These are phyloP conservation scores for Schwanniomyces vanrijiae DNA, from an alignment of 805 yeast species.

Conservation along the genomic window DNA sequence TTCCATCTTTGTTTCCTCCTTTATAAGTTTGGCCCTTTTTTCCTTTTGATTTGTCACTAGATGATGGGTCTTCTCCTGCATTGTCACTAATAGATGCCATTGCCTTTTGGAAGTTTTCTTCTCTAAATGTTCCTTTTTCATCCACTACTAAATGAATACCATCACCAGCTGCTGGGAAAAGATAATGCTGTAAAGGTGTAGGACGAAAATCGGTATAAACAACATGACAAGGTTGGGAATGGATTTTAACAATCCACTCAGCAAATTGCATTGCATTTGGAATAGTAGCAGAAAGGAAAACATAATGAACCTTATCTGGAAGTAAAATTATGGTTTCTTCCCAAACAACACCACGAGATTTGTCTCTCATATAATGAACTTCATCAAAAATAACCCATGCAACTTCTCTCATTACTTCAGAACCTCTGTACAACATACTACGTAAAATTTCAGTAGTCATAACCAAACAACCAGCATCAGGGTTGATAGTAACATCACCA, in stretches of 20 bases:
- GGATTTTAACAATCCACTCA: conserved; percentile 96
- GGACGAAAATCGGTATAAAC: conserved; percentile 99
- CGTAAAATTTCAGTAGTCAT: conserved; percentile 99
- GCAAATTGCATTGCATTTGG: conserved; percentile 99
- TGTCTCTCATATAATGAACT: conserved; percentile 97
- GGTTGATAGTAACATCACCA: conserved; percentile 98
- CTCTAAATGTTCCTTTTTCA: conserved; percentile 93
- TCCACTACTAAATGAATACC: conserved; percentile 98
- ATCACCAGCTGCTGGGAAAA: conserved; percentile 98
- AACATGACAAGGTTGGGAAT: conserved; percentile 95
- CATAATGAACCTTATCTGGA: conserved; percentile 95
- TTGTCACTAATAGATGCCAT: conserved; percentile 89
- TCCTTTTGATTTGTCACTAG: conserved; percentile 58
- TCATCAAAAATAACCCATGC: conserved; percentile 99
- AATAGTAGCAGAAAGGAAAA: conserved; percentile 91
- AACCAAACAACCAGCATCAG: conserved; percentile 96
- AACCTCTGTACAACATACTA: conserved; percentile 95
- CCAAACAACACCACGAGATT: conserved; percentile 99
- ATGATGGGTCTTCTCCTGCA: conserved; percentile 79
- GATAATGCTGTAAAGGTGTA: conserved; percentile 94
- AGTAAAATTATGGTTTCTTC: conserved; percentile 95
- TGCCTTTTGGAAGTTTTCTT: conserved; percentile 97
- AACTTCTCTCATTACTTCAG: conserved; percentile 97
- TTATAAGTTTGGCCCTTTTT: conserved; percentile 80
- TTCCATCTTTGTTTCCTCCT: conserved; percentile 77